These are phyloP conservation scores for Sambucus nigra DNA, from an alignment of 129 eudicot genomes.

Conservation along the genomic window DNA sequence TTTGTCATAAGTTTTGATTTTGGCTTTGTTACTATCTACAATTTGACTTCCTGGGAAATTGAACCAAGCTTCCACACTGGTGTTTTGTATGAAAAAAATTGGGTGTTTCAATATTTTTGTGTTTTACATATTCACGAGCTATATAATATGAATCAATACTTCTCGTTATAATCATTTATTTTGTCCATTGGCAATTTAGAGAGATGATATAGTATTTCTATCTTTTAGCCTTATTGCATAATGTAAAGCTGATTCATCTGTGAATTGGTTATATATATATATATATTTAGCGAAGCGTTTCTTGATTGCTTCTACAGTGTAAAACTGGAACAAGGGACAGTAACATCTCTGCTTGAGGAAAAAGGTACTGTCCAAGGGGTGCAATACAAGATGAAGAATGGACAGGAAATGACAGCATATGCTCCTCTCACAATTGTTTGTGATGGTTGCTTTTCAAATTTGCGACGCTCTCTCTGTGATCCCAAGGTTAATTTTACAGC, in stretches of 20 bases:
- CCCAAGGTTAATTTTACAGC: slow-evolving; percentile 24
- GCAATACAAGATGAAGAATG: slow-evolving; percentile 37
- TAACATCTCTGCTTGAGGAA: slow-evolving; percentile 36
- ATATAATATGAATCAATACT: not conserved
- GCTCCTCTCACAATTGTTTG: slow-evolving; percentile 53
- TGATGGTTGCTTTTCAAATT: slow-evolving; percentile 47
- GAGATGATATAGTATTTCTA: not conserved
- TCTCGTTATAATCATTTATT: not conserved
- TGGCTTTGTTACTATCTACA: not conserved
- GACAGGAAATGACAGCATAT: slow-evolving; percentile 23
- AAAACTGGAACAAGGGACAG: slow-evolving; percentile 48
- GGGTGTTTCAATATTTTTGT: too few species aligned
- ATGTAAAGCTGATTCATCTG: not conserved
- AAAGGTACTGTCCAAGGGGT: slow-evolving; percentile 35
- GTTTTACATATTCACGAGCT: too few species aligned
- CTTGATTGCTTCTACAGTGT: slow-evolving; percentile 11
- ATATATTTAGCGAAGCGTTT: not conserved
- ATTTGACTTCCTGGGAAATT: too few species aligned
- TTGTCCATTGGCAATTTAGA: not conserved
- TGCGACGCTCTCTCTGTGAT: slow-evolving; percentile 38
- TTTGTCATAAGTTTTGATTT: not conserved
- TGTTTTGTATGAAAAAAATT: too few species aligned
- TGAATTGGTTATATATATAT: not conserved
- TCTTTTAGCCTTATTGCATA: not conserved
- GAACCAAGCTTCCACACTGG: not conserved